These are phyloP conservation scores for Aphanocladium album DNA, from an alignment of 2,329 filamentous ascomycete species.

Conservation along the genomic window DNA sequence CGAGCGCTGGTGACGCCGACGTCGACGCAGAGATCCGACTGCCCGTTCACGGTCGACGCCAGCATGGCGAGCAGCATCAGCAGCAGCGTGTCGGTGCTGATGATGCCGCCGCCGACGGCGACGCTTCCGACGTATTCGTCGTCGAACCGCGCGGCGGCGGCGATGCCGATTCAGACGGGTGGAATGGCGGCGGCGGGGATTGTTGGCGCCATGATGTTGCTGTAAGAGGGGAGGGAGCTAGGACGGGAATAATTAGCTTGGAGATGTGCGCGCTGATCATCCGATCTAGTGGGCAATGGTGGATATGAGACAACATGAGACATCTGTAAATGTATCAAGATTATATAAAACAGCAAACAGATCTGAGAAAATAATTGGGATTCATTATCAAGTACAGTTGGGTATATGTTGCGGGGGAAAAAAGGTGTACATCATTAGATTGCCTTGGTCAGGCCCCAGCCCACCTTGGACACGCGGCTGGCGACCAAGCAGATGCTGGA, in stretches of 20 bases:
- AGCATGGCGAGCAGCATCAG: slow-evolving; percentile 16
- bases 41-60: background rate
- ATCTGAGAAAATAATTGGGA: no score
- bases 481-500: background rate
- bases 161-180: background rate
- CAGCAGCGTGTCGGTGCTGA: slow-evolving; percentile 13
- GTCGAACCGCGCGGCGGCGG: background rate
- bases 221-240: background rate
- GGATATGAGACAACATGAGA: no score
- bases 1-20: background rate
- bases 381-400: no score
- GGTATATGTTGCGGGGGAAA: no score
- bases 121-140: background rate
- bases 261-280: background rate
- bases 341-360: no score
- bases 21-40: background rate
- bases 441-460: background rate
- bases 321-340: no score
- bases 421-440: background rate
- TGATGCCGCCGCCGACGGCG: background rate
- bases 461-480: slow-evolving; percentile 3
- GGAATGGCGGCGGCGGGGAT: background rate
- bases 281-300: background rate
- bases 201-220: background rate
- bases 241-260: no score